Conservation (phyloP, 2,329 filamentous ascomycete genomes). For the Cladosporium sp. region DNA sequence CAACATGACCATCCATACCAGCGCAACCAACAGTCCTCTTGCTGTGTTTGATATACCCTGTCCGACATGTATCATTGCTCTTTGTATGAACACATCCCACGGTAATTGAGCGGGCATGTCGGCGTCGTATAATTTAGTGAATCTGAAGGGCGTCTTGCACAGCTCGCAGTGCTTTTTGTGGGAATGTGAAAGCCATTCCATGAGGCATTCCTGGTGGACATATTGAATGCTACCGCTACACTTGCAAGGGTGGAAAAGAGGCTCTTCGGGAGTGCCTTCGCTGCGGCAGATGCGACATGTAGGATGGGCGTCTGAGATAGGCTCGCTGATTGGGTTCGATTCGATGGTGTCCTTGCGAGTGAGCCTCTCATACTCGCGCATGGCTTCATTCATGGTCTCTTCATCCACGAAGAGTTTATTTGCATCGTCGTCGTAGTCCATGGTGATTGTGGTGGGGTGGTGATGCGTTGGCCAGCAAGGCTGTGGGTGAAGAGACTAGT, state of each 20-base stretch:
- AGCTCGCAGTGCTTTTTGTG: conserved; percentile 99
- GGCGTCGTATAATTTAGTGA: conserved; percentile 94
- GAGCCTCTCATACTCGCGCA: not conserved
- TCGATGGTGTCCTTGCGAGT: conserved; percentile 19
- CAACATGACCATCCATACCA: conserved; percentile 83
- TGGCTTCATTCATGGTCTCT: not conserved
- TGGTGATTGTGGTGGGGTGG: not conserved
- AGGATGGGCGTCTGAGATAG: conserved; percentile 34
- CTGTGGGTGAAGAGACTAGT: not conserved
- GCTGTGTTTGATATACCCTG: conserved; percentile 16
- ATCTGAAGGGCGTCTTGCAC: conserved; percentile 96
- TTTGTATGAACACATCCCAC: conserved; percentile 70
- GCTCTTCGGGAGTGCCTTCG: conserved; percentile 75
- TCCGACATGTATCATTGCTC: conserved; percentile 69
- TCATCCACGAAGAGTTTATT: too few species aligned
- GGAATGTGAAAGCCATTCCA: conserved; percentile 98
- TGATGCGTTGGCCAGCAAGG: conserved; percentile 1
- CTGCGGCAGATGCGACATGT: conserved; percentile 97
- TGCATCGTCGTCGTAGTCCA: not conserved
- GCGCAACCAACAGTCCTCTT: conserved; percentile 71
- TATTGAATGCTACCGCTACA: conserved; percentile 98
- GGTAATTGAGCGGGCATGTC: conserved; percentile 87
- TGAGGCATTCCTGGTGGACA: conserved; percentile 94
- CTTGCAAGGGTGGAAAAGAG: conserved; percentile 96
- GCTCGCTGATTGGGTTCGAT: conserved; percentile 20